phyloP scores from a whole-genome alignment of 2,329 filamentous ascomycete genomes.

The Claviceps purpurea region DNA sequence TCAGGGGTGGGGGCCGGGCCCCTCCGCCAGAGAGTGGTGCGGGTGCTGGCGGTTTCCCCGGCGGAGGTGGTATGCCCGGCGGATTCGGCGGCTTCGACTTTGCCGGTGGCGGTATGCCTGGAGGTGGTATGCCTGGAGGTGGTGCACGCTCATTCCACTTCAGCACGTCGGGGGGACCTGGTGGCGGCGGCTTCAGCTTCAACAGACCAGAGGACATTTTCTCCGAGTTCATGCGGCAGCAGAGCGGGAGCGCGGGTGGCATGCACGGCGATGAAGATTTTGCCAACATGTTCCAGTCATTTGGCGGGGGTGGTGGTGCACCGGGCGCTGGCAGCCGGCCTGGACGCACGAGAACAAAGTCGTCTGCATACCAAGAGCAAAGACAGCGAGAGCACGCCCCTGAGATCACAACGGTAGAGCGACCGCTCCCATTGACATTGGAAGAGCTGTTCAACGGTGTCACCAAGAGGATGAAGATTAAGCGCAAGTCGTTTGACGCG shows the following conservation, averaged over 20 bases:
- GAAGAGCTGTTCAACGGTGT: constrained; percentile 81
- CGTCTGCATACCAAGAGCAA: constrained; percentile 22
- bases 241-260: constrained; percentile 20
- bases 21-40: constrained; percentile 40
- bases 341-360: constrained; percentile 30
- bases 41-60: constrained; percentile 41
- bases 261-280: constrained; percentile 31
- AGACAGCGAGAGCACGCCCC: constrained; percentile 39
- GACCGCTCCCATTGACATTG: constrained; percentile 63
- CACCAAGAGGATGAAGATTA: constrained; percentile 97
- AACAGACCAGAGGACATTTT: constrained; percentile 77
- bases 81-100: constrained; percentile 41
- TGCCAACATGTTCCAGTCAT: constrained; percentile 41
- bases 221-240: constrained; percentile 58
- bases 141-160: constrained; percentile 50
- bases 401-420: constrained; percentile 84
- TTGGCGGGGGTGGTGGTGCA: constrained; percentile 23
- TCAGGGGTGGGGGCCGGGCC: constrained; percentile 56
- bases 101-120: constrained; percentile 28
- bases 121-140: constrained; percentile 29
- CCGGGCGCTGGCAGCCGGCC: constrained; percentile 22
- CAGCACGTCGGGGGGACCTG: constrained; percentile 37
- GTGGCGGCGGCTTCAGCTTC: constrained; percentile 60
- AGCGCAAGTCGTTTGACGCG: constrained; percentile 85
- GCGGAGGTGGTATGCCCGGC: constrained; percentile 37